Base-by-base conservation (phyloP, 1,139 yeast genomes). In the Scheffersomyces lignicola region DNA sequence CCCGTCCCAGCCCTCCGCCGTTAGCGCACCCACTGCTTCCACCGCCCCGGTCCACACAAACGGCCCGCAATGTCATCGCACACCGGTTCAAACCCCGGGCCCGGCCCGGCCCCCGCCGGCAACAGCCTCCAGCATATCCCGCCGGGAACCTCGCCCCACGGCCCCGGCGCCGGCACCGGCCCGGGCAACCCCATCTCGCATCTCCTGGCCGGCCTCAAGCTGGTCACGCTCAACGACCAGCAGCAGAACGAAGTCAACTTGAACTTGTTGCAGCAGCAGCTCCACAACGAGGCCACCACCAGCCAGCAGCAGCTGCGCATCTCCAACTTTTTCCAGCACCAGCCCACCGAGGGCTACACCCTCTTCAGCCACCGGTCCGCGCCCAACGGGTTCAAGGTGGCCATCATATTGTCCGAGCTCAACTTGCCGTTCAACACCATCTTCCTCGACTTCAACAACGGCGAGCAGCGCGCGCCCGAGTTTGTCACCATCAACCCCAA, bases 341-440 rank as follows among this genome's bases (percentile, higher is more conserved):
- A 83, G 44, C 96, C 96, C 4, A 64, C 77, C 14, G 87, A 83
- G 44, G 97, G 97, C 3, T 87, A 78, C 58, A 87, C 96, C 2
- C 68, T 90, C 34, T 88, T 90, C 53, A 82, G 94, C 14, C 97
- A 90, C 60, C 69, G 96, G 51, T 84, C 95, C 7, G 97, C 97
- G 1, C 97, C 97, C 18, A 90, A 90, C 60, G 97, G 97, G 7
- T 92, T 89, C 73, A 90, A 90, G 60, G 96, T 92, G 14, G 96
- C 97, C 14, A 89, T 89, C 34, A 84, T 89, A 29, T 69, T 92
- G 41, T 79, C 90, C 35, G 97, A 90, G 58, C 73, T 92, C 45
- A 84, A 85, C 39, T 74, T 85, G 49, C 78, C 78, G 27, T 90
- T 84, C 64, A 80, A 81, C 50, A 89, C 97, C 6, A 80, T 90